Base-by-base conservation (phyloP, 2,329 filamentous ascomycete species). In the Fusarium haematococcum region DNA sequence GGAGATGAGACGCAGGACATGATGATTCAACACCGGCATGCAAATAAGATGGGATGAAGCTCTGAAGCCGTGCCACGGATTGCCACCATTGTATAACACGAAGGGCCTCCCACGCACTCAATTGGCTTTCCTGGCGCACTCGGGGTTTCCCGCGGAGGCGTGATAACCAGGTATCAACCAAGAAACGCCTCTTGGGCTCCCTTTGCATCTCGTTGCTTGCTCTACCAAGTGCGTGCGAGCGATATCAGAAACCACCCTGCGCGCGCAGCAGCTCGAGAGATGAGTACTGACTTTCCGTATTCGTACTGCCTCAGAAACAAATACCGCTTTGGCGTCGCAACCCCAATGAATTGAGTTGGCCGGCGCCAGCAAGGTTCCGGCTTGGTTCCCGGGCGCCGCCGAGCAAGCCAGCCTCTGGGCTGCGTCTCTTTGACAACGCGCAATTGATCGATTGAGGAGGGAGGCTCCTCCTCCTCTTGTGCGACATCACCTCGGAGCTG, bases 291-390 rank as follows among this genome's bases (percentile, higher is more conserved):
- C 64, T 48, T 48, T 41, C 50, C 58, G 54, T 62, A 62, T 59
- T 69, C 50, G 48, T 45, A 64, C 68, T 48, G 60, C 71, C 35
- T 30, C 43, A 69, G 58, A 72, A 72, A 69, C 61, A 68, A 54
- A 66, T 37, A 37, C 50, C 37, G 45, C 61, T 35, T 63, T 65
- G 68, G 61, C 52, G 57, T 71, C 52, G 35, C 37, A 58, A 69
- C 41, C 65, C 65, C 45, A 67, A 73, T 67, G 30, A 75, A 75
- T 70, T 75, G 68, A 75, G 62, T 75, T 76, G 39, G 48, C 64
- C 58, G 65, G 73, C 64, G 62, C 23, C 50, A 70, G 73, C 61
- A 76, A 68, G 64, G 70, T 75, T 75, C 65, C 35, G 60, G 64
- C 27, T 48, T 57, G 64, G 25, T 64, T 63, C 35, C 63, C 63